Evolutionary conservation across 139 green algal genomes (phyloP), one percentile per base, ranked within the genome.

Genomic region (Diplosphaera chodatii): DNA sequence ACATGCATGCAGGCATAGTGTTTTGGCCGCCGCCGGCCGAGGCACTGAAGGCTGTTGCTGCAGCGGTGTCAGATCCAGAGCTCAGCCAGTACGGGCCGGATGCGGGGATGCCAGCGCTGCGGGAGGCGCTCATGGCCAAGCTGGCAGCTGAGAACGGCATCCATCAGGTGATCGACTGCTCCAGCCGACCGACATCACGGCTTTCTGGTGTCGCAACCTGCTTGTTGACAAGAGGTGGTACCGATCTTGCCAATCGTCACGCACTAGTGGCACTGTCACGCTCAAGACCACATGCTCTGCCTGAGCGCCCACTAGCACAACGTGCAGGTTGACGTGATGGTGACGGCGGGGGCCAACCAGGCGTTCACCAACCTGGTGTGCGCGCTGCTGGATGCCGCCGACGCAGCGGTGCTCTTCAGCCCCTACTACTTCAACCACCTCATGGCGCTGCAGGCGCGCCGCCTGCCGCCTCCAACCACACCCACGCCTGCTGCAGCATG

Each of bases 381-480:
- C 20, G 77, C 88, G 0, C 77, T 97, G 41, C 77, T 81, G 25
- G 94, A 98, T 62, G 67, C 74, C 1, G 25, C 41, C 6, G 87
- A 96, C 74, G 28, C 69, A 0, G 83, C 88, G 5, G 92, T 93
- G 29, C 84, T 98, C 27, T 98, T 98, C 79, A 80, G 62, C 59
- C 94, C 94, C 15, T 96, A 93, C 79, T 98, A 98, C 83, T 98
- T 98, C 85, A 98, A 98, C 79, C 91, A 97, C 77, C 78, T 89
- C 20, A 97, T 97, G 93, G 83, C 86, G 10, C 63, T 92, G 29
- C 85, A 87, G 66, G 79, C 85, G 73, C 13, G 29, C 8, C 10
- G 37, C 37, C 10, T 48, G 6, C 8, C 37, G 10, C 37, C n/a
- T n/a, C n/a, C n/a, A n/a, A n/a, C n/a, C n/a, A n/a, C n/a, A n/a